phyloP scores from a whole-genome alignment of 352 stramenopile genomes.

The Phytophthora europaea region DNA sequence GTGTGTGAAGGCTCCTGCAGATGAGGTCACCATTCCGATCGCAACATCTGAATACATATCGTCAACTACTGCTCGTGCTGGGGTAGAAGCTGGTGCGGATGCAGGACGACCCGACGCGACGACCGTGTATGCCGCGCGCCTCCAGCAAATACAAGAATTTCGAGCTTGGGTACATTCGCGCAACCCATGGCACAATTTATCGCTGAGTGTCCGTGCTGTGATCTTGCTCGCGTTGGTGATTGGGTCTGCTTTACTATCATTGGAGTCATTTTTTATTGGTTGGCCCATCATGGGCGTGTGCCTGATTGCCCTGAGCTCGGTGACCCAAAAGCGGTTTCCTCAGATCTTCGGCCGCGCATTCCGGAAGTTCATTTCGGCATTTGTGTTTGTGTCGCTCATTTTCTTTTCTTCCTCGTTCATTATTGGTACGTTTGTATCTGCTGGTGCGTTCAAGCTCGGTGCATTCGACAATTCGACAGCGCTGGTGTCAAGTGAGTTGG shows the following conservation, averaged over 20 bases:
- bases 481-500: constrained; percentile 31
- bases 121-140: constrained; percentile 32
- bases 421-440: constrained; percentile 77
- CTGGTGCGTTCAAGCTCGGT: constrained; percentile 66
- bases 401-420: constrained; percentile 87
- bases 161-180: constrained; percentile 40
- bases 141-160: constrained; percentile 57
- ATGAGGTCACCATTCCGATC: constrained; percentile 45
- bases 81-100: constrained; percentile 12
- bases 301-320: constrained; percentile 72
- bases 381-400: constrained; percentile 80
- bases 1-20: constrained; percentile 22
- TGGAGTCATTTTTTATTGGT: constrained; percentile 71
- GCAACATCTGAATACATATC: constrained; percentile 17
- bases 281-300: constrained; percentile 82
- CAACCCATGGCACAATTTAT: constrained; percentile 71
- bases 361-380: constrained; percentile 76
- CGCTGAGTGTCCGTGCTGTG: constrained; percentile 49
- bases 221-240: constrained; percentile 70
- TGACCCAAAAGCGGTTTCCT: constrained; percentile 78
- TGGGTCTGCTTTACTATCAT: constrained; percentile 62
- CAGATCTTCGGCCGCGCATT: constrained; percentile 83
- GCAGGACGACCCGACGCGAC: constrained; percentile 16
- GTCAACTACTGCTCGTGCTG: constrained; percentile 11
- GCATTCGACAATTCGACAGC: constrained; percentile 56